phyloP scores from a whole-genome alignment of 2,329 filamentous ascomycete genomes.

The Pseudocercospora fijiensis region DNA sequence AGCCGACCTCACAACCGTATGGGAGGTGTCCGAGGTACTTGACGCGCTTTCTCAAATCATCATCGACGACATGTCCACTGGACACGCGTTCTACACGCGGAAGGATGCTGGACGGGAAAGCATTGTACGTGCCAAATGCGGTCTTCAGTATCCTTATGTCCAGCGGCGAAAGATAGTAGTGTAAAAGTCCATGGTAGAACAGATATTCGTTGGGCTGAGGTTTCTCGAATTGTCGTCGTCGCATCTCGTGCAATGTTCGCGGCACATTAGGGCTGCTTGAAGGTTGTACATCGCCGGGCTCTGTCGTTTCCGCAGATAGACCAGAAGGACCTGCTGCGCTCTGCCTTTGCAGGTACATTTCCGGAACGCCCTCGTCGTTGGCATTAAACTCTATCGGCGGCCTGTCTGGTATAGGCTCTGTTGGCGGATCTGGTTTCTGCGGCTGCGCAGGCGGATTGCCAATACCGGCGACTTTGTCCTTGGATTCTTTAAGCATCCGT shows the following conservation, averaged over 20 bases:
- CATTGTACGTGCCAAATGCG: conserved; percentile 77
- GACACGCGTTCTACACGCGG: conserved; percentile 87
- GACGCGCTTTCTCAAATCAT: conserved; percentile 75
- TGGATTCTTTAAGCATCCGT: conserved; percentile 68
- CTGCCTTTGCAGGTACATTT: conserved; percentile 49
- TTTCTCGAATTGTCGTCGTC: conserved; percentile 47
- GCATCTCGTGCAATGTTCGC: conserved; percentile 48
- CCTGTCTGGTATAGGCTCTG: conserved; percentile 40
- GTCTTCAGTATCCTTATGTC: conserved; percentile 91
- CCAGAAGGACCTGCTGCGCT: conserved; percentile 21
- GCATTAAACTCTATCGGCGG: conserved; percentile 48
- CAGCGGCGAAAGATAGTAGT: conserved; percentile 84
- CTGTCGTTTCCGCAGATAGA: conserved; percentile 32
- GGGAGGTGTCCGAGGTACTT: conserved; percentile 88
- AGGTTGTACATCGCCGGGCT: conserved; percentile 32
- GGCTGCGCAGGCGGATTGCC: conserved; percentile 61
- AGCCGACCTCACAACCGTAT: conserved; percentile 85
- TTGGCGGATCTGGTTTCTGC: conserved; percentile 46
- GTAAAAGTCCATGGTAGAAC: conserved; percentile 84
- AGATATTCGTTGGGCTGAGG: conserved; percentile 62
- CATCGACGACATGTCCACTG: conserved; percentile 82
- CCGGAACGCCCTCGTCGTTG: conserved; percentile 47
- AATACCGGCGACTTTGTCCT: conserved; percentile 69
- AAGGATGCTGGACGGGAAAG: conserved; percentile 80
- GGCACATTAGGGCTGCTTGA: conserved; percentile 32